Evolutionary conservation across 2,329 filamentous ascomycete genomes (phyloP).

Genomic region (Diaporthe vexans): DNA sequence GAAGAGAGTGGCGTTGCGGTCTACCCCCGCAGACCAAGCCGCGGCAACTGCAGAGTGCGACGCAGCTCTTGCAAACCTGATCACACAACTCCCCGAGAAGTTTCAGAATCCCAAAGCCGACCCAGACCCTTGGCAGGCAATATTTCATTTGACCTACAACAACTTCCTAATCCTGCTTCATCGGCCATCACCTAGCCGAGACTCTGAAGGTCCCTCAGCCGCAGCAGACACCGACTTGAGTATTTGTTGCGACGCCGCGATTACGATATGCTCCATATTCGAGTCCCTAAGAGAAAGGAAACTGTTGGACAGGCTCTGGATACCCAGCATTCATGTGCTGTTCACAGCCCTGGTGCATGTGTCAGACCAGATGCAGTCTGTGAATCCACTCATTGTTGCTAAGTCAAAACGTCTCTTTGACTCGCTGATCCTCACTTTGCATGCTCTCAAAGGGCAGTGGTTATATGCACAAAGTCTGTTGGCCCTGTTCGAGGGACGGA

Average conservation of each 20-base stretch:
- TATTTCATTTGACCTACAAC: not conserved
- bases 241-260: conserved; percentile 10
- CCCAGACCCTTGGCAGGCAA: conserved; percentile 6
- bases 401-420: conserved; percentile 25
- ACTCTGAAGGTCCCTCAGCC: not conserved
- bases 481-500: not conserved
- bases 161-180: conserved; percentile 18
- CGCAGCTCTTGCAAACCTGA: not conserved
- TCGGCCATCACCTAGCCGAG: not conserved
- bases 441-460: conserved; percentile 22
- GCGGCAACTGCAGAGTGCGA: not conserved
- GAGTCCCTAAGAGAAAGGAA: not conserved
- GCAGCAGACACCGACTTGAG: conserved; percentile 11
- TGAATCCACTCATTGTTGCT: conserved; percentile 10
- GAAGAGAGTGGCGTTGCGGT: not conserved
- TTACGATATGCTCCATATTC: not conserved
- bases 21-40: conserved; percentile 2
- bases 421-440: conserved; percentile 9
- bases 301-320: not conserved
- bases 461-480: conserved; percentile 18
- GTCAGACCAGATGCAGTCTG: not conserved
- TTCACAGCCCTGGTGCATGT: conserved; percentile 17
- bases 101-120: not conserved
- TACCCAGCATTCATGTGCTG: conserved; percentile 1
- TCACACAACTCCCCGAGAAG: not conserved